Conservation (phyloP, 345 rosid species). For the Geranium brycei region DNA sequence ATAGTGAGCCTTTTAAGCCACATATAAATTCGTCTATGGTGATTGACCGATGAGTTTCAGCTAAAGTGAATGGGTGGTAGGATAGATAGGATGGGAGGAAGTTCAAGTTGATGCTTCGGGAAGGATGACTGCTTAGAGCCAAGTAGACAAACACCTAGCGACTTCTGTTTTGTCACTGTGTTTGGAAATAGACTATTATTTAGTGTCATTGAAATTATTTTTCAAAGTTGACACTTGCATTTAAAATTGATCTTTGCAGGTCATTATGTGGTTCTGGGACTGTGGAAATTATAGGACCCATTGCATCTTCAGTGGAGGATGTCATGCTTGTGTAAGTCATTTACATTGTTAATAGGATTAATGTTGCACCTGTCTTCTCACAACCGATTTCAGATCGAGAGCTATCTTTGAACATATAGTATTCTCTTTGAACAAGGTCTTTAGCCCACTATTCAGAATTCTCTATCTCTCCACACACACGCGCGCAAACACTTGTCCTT, state of each 20-base stretch:
- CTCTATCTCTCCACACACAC: too few species aligned
- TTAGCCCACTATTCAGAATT: neutral
- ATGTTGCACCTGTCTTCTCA: neutral
- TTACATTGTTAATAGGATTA: neutral
- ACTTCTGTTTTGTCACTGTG: neutral
- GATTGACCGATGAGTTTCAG: too few species aligned
- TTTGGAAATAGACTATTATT: neutral
- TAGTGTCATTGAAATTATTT: neutral
- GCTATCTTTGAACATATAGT: neutral
- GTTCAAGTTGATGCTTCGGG: too few species aligned
- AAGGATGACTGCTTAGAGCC: neutral
- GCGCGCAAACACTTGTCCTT: neutral
- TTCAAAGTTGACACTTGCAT: neutral
- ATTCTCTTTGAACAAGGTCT: neutral
- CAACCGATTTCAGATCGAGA: neutral
- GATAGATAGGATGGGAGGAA: too few species aligned
- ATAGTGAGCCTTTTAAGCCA: too few species aligned
- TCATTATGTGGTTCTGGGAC: constrained; percentile 61
- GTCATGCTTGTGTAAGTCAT: constrained; percentile 58
- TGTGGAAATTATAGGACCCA: constrained; percentile 76
- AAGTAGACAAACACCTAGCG: neutral
- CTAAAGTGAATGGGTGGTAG: too few species aligned
- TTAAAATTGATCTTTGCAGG: constrained; percentile 24
- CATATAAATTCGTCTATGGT: too few species aligned
- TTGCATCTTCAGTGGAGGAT: constrained; percentile 76